Conservation (phyloP, 495 filamentous ascomycete species). For the Mycothermus thermophilus region DNA sequence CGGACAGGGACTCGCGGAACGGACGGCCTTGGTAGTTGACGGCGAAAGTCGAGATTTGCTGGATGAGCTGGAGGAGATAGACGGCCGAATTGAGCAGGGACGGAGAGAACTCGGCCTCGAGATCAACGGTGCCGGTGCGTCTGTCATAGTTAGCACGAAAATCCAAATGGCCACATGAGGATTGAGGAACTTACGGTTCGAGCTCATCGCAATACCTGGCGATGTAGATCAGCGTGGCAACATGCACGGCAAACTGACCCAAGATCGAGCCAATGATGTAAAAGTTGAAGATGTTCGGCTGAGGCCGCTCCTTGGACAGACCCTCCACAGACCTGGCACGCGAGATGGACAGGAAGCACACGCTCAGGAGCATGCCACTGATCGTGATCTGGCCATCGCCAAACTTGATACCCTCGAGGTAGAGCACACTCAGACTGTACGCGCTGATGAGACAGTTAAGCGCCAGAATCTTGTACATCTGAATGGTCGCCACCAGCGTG, state of each 20-base stretch:
- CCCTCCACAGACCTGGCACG: slow-evolving; percentile 89
- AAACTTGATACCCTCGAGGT: slow-evolving; percentile 98
- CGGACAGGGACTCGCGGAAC: slow-evolving; percentile 87
- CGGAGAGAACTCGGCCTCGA: slow-evolving; percentile 89
- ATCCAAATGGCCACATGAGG: too few species aligned
- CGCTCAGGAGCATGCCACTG: slow-evolving; percentile 98
- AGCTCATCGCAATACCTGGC: slow-evolving; percentile 72
- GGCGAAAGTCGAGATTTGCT: slow-evolving; percentile 97
- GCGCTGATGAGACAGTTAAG: slow-evolving; percentile 97
- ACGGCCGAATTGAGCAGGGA: slow-evolving; percentile 93
- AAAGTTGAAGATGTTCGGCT: slow-evolving; percentile 97
- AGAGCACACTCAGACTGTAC: slow-evolving; percentile 92
- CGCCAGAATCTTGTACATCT: slow-evolving; percentile 99
- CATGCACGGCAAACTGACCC: slow-evolving; percentile 94
- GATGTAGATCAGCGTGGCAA: slow-evolving; percentile 86
- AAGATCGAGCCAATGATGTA: slow-evolving; percentile 98
- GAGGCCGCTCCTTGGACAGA: slow-evolving; percentile 90
- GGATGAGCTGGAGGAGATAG: slow-evolving; percentile 95
- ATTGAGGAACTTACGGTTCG: slow-evolving; percentile 52
- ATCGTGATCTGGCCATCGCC: slow-evolving; percentile 97
- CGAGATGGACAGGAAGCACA: slow-evolving; percentile 96
- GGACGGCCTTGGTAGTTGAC: slow-evolving; percentile 99
- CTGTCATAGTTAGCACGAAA: too few species aligned
- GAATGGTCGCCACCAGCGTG: slow-evolving; percentile 93
- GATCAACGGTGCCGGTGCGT: slow-evolving; percentile 59